These are phyloP conservation scores for Penicillium argentinense DNA, from an alignment of 495 filamentous ascomycete genomes.

Conservation along the genomic window DNA sequence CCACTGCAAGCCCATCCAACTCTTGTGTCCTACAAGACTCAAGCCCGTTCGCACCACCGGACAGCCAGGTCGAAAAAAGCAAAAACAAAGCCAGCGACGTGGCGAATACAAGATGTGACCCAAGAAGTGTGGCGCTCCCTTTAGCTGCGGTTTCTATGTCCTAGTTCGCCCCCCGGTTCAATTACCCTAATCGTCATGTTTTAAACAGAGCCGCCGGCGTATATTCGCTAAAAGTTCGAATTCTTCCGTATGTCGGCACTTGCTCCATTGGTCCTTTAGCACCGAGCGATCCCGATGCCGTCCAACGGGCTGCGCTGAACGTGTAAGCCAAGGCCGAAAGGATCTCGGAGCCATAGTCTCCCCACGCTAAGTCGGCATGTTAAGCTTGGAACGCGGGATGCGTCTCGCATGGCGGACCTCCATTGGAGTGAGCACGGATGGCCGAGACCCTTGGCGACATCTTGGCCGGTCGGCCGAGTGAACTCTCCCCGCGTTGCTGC, in stretches of 20 bases:
- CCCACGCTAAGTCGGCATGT: conserved; percentile 18
- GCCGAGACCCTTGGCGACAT: conserved; percentile 18
- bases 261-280: conserved; percentile 11
- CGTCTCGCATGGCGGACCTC: conserved; percentile 3
- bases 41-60: neutral
- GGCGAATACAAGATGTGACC: neutral
- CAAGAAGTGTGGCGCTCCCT: neutral
- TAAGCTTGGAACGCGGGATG: conserved; percentile 8
- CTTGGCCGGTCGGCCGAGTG: conserved; percentile 18
- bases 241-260: neutral
- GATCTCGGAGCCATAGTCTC: conserved; percentile 11
- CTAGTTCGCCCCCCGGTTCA: neutral
- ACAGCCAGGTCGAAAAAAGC: neutral
- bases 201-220: neutral
- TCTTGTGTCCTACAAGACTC: neutral
- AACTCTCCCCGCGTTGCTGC: conserved; percentile 6
- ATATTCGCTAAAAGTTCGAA: neutral
- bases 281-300: conserved; percentile 15
- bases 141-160: neutral
- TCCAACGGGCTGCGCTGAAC: conserved; percentile 1
- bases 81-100: neutral
- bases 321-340: conserved; percentile 16
- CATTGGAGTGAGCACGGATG: conserved; percentile 16
- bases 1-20: no score
- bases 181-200: neutral